Conservation (phyloP, 73 alveolate species). For the Breviolum minutum region DNA sequence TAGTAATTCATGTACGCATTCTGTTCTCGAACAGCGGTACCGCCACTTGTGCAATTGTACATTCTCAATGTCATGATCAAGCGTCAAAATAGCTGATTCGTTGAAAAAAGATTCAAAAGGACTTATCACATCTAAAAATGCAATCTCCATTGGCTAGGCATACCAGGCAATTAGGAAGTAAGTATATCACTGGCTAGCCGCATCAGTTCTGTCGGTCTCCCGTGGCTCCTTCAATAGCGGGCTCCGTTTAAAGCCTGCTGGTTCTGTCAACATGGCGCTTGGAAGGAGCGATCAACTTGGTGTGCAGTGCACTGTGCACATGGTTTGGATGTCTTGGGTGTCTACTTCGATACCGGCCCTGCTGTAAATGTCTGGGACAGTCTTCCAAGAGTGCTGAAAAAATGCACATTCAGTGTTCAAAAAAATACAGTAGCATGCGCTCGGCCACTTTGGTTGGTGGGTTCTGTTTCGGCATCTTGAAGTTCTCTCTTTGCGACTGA, state of each 20-base stretch:
- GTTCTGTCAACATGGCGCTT: slow-evolving; percentile 53
- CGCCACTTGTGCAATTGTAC: too few relatives aligned
- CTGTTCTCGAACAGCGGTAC: too few relatives aligned
- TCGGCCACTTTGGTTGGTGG: too few relatives aligned
- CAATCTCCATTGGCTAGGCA: neutral
- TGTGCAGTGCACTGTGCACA: neutral
- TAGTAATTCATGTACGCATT: too few relatives aligned
- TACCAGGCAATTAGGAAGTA: neutral
- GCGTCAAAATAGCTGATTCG: neutral
- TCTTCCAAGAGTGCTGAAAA: too few relatives aligned
- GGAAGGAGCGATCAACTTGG: neutral
- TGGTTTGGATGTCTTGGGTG: neutral
- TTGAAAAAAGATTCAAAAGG: too few relatives aligned
- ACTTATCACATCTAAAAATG: neutral
- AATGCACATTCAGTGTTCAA: too few relatives aligned
- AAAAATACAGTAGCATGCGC: too few relatives aligned
- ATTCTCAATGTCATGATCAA: neutral
- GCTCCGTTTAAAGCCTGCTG: slow-evolving; percentile 84
- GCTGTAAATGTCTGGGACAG: too few relatives aligned
- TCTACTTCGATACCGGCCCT: neutral
- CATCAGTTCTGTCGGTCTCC: neutral
- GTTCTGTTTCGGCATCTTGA: too few relatives aligned
- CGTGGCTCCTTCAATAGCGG: slow-evolving; percentile 43
- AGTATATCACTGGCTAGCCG: neutral
- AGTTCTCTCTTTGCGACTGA: too few relatives aligned